Evolutionary conservation across 2,329 filamentous ascomycete genomes (phyloP), one percentile per base, ranked within the genome.

Genomic region (Pseudonectria buxi): DNA sequence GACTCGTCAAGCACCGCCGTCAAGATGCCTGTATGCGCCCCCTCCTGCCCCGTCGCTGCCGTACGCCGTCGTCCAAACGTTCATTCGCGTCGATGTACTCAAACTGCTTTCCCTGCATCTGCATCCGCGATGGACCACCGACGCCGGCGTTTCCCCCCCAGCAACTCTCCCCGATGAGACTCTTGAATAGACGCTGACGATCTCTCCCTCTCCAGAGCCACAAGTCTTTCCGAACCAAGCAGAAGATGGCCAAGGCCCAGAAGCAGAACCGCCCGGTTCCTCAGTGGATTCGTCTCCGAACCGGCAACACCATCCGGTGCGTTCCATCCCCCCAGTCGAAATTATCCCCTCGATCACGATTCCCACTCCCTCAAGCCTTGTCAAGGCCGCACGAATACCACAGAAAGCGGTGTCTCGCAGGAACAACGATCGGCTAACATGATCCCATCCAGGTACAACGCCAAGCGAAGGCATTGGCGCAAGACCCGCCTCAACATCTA

Each of bases 221-320:
- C 78, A 98, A 98, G 84, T 86, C 89, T 68, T 98, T 98, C 88
- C 86, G 89, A 71, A 95, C 89, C 74, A 98, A 98, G 89, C 85
- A 94, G 74, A 98, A 98, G 92, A 88, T 98, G 77, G 92, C 92
- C 68, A 95, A 90, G 81, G 92, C 92, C 68, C 90, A 96, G 81
- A 96, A 95, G 83, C 90, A 96, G 80, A 98, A 98, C 84, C 85
- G 92, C 69, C 92, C 92, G 60, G 95, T 98, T 69, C 92, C 92
- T 55, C 92, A 98, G 80, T 98, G 92, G 92, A 96, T 98, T 69
- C 85, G 92, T 68, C 82, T 98, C 65, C 84, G 90, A 70, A 96
- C 92, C 62, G 84, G 82, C 72, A 98, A 98, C 83, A 95, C 89
- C 74, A 95, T 98, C 77, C 86, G 90, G 92, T 98, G 87, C 74